phyloP scores from a whole-genome alignment of 805 yeast species.

The Yamadazyma philogaea region DNA sequence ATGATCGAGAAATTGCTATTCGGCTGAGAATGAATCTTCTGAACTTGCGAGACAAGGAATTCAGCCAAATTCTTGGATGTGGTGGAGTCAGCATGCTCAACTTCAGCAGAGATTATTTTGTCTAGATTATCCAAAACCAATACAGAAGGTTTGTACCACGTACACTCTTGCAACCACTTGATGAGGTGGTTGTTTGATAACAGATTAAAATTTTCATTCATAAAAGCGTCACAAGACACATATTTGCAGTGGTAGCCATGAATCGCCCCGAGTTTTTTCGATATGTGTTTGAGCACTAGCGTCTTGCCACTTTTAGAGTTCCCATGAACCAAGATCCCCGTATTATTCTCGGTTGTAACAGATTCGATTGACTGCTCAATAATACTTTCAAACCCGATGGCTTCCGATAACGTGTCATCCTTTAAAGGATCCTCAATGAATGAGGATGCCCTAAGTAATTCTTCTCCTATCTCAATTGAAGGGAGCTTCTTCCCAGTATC shows the following conservation, averaged over 20 bases:
- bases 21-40: conserved; percentile 43
- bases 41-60: conserved; percentile 45
- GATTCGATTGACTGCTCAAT: conserved; percentile 39
- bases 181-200: conserved; percentile 43
- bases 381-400: conserved; percentile 57
- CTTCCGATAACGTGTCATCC: conserved; percentile 16
- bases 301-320: conserved; percentile 83
- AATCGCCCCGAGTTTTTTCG: conserved; percentile 30
- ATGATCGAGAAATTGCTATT: conserved; percentile 52
- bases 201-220: conserved; percentile 51
- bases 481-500: conserved; percentile 23
- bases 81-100: conserved; percentile 55
- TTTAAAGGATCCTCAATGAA: conserved; percentile 22
- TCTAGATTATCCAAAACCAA: conserved; percentile 78
- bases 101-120: conserved; percentile 63
- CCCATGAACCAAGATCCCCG: conserved; percentile 68
- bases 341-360: conserved; percentile 40
- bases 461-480: conserved; percentile 50
- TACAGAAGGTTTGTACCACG: conserved; percentile 78
- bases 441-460: conserved; percentile 44
- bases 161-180: conserved; percentile 48
- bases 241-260: conserved; percentile 46
- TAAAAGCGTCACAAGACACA: conserved; percentile 51
- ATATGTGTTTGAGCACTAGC: conserved; percentile 44
- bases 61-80: conserved; percentile 66